Evolutionary conservation across 805 yeast species (phyloP).

Genomic region (Maudiozyma saulgeensis): DNA sequence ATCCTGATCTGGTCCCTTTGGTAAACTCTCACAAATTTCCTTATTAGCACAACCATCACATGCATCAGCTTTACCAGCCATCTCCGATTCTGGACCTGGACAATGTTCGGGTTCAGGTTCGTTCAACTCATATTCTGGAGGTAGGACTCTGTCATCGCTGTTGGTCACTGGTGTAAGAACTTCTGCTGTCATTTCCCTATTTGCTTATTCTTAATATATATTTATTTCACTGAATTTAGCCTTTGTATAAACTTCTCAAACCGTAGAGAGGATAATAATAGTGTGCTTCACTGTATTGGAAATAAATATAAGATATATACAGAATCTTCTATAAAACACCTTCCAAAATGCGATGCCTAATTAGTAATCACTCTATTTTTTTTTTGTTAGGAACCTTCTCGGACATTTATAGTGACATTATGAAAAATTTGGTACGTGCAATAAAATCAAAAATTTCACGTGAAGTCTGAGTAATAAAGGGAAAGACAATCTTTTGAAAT

Average conservation of each 20-base stretch:
- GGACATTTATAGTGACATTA: no score
- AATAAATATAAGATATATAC: no score
- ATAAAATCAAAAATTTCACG: no score
- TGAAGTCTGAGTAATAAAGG: no score
- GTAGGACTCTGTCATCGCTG: conserved; percentile 11
- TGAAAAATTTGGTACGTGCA: no score
- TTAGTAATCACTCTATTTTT: neutral
- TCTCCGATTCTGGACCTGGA: conserved; percentile 94
- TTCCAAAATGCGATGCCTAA: neutral
- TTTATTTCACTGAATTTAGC: neutral
- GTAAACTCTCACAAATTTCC: conserved; percentile 75
- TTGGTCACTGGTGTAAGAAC: conserved; percentile 4
- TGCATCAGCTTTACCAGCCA: conserved; percentile 90
- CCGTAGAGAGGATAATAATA: neutral
- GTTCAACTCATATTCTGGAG: conserved; percentile 28
- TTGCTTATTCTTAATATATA: neutral
- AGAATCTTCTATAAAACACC: no score
- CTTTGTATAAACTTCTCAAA: neutral
- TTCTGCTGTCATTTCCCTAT: conserved; percentile 5
- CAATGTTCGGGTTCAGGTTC: conserved; percentile 95
- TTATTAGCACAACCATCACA: conserved; percentile 94
- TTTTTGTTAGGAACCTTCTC: neutral
- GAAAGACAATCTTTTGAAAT: no score
- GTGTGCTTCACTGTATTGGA: no score
- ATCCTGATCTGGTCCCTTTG: conserved; percentile 95